Evolutionary conservation across 495 filamentous ascomycete species (phyloP), one percentile per base, ranked within the genome.

Genomic region (Usnea hakonensis): DNA sequence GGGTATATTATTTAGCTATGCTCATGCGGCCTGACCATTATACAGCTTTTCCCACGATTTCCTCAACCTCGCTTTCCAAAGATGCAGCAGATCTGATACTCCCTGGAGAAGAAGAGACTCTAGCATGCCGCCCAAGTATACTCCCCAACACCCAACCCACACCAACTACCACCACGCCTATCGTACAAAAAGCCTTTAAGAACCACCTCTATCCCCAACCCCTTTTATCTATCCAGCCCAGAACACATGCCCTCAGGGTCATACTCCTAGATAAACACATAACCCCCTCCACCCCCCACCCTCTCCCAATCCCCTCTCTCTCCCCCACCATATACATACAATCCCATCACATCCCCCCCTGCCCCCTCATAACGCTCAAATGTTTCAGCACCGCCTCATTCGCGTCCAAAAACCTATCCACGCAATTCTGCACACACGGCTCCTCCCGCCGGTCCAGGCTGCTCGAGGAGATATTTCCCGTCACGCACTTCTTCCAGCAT

Each of bases 401-500:
- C 57, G 90, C 81, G 76, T 98, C 94, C 79, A 97, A 80, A 77
- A 91, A 98, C 55, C 94, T 83, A 64, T 95, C 89, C 52, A 97
- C 90, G 70, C 94, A 98, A 77, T 96, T 96, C 73, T 86, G 77
- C 68, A 93, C 78, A 74, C 94, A 98, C 7, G 76, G 68, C 76
- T 90, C 85, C 79, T 98, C 94, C 60, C 62, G 76, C 66, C 77
- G 81, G 63, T 95, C 90, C 59, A 97, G 78, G 64, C 81, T 78
- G 33, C 82, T 81, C 48, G 76, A 79, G 50, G 83, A 80, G 68
- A 93, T 85, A 54, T 80, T 80, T 57, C 83, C 75, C 33, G 86
- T 85, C 61, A 88, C 78, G 80, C 94, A 98, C 80, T 96, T 96
- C 69, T 83, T 89, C 84, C 88, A 98, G 83, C 94, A 98, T 58